phyloP scores from a whole-genome alignment of 352 stramenopile genomes.

The Phytopythium cucurbitacearum region DNA sequence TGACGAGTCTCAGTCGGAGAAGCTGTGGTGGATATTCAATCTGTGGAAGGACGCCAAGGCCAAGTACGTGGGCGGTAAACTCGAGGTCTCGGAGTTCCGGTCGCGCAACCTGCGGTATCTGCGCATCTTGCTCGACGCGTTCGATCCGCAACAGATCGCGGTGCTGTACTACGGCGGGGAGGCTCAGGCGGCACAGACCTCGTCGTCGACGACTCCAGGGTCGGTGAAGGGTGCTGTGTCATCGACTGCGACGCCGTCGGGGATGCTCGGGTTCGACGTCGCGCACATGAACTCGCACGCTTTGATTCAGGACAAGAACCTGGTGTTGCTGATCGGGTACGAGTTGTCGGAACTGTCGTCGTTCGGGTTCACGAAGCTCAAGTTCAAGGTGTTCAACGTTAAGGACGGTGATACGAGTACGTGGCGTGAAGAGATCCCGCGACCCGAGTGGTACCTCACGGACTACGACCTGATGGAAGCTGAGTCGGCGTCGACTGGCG shows the following conservation, averaged over 20 bases:
- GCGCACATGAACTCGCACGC: slow-evolving; percentile 72
- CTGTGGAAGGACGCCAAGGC: slow-evolving; percentile 52
- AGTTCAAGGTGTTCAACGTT: slow-evolving; percentile 67
- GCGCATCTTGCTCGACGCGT: slow-evolving; percentile 64
- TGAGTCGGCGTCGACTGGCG: slow-evolving; percentile 28
- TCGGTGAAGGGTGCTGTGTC: slow-evolving; percentile 16
- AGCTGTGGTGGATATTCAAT: slow-evolving; percentile 83
- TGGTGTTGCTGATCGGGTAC: slow-evolving; percentile 71
- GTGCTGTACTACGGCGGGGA: slow-evolving; percentile 49
- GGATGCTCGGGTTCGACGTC: slow-evolving; percentile 75
- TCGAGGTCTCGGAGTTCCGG: slow-evolving; percentile 59
- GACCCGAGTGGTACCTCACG: slow-evolving; percentile 70
- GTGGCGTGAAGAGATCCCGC: slow-evolving; percentile 66
- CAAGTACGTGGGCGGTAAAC: slow-evolving; percentile 72
- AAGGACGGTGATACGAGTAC: slow-evolving; percentile 41
- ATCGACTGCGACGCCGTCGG: slow-evolving; percentile 12
- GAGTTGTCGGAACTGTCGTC: slow-evolving; percentile 21
- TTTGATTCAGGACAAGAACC: slow-evolving; percentile 58
- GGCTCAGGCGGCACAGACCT: neutral
- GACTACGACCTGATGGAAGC: slow-evolving; percentile 54
- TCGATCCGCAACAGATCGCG: slow-evolving; percentile 76
- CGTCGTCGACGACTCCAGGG: slow-evolving; percentile 14
- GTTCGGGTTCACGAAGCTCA: slow-evolving; percentile 30
- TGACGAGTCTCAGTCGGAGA: slow-evolving; percentile 77
- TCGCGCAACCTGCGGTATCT: slow-evolving; percentile 68